phyloP scores from a whole-genome alignment of 2,329 filamentous ascomycete species.

The Trematosphaeria pertusa region DNA sequence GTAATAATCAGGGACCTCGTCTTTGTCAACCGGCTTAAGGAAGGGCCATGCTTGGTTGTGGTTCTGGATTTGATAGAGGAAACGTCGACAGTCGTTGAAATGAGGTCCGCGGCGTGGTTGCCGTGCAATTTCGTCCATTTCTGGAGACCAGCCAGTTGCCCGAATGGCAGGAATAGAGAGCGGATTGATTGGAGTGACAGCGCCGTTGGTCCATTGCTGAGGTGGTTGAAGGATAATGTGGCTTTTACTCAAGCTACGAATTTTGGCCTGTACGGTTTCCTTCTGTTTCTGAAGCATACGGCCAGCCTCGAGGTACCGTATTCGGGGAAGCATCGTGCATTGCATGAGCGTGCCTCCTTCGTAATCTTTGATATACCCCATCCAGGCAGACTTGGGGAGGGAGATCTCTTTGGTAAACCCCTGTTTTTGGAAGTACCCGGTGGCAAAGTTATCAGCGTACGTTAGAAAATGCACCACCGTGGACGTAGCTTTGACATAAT shows the following conservation, averaged over 20 bases:
- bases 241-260: constrained; percentile 85
- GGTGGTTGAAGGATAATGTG: constrained; percentile 88
- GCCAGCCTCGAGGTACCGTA: constrained; percentile 89
- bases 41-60: constrained; percentile 94
- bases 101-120: constrained; percentile 95
- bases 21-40: constrained; percentile 87
- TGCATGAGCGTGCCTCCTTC: constrained; percentile 99
- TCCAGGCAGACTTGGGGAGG: constrained; percentile 87
- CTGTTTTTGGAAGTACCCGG: constrained; percentile 99
- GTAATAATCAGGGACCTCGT: constrained; percentile 98
- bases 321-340: constrained; percentile 93
- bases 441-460: constrained; percentile 98
- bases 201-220: constrained; percentile 79
- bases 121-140: constrained; percentile 95
- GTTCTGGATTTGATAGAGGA: constrained; percentile 94
- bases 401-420: constrained; percentile 99
- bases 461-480: constrained; percentile 98
- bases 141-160: constrained; percentile 90
- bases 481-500: constrained; percentile 96
- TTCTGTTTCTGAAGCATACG: constrained; percentile 97
- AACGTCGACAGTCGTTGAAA: constrained; percentile 89
- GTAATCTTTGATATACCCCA: constrained; percentile 99
- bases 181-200: constrained; percentile 72
- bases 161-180: constrained; percentile 86
- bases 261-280: constrained; percentile 92